Percentiles rank a stretch among this genome's conserved stretches.
phyloP scores from a whole-genome alignment of 1,284 basidiomycete species.

The Rhodotorula glutinis region DNA sequence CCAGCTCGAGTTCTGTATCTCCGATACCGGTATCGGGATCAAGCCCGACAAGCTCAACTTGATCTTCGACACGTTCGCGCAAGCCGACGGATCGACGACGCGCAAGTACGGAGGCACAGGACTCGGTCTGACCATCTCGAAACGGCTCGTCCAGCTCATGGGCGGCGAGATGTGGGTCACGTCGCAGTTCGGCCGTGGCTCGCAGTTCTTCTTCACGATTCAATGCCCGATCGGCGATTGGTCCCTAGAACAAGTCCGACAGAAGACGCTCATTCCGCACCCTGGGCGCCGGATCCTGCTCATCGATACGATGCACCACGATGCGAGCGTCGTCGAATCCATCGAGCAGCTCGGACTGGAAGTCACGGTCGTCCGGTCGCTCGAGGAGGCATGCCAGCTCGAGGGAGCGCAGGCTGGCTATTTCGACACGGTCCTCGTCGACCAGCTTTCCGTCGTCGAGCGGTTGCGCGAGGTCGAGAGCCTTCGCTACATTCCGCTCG shows the following conservation, averaged over 20 bases:
- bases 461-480: conserved; percentile 88
- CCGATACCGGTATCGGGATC: conserved; percentile 97
- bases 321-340: conserved; percentile 70
- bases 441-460: conserved; percentile 81
- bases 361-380: conserved; percentile 71
- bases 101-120: conserved; percentile 96
- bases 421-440: conserved; percentile 94
- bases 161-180: conserved; percentile 99
- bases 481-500: conserved; percentile 91
- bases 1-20: conserved; percentile 94
- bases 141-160: conserved; percentile 95
- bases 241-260: conserved; percentile 42
- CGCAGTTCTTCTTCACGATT: conserved; percentile 96
- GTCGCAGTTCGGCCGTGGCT: conserved; percentile 79
- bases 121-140: conserved; percentile 66
- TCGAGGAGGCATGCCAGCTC: conserved; percentile 61
- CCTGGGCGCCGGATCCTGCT: conserved; percentile 71
- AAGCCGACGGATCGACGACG: conserved; percentile 73
- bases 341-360: conserved; percentile 79
- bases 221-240: conserved; percentile 54
- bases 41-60: conserved; percentile 97
- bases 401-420: conserved; percentile 63
- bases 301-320: conserved; percentile 79
- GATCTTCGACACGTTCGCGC: conserved; percentile 99
- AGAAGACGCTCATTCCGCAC: conserved; percentile 43